A percentile compares a stretch with the other conserved stretches of the same genome.
Conservation (phyloP, 768 basidiomycete genomes). For the Boletus subcaerulescens region DNA sequence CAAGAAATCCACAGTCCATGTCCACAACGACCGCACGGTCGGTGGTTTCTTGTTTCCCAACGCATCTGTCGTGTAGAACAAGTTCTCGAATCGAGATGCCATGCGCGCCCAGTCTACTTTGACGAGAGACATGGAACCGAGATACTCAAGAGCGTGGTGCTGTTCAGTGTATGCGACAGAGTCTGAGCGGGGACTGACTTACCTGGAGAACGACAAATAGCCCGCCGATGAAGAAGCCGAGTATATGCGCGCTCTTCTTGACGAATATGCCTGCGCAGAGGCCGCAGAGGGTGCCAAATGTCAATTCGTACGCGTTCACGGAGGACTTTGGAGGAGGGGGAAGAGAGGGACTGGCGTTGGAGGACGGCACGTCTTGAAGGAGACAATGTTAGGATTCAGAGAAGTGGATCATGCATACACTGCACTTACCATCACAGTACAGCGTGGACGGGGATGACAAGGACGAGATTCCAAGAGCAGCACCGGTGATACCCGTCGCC, state of each 20-base stretch:
- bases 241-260: conserved; percentile 86
- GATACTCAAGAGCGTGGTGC: conserved; percentile 55
- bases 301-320: conserved; percentile 75
- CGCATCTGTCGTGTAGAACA: conserved; percentile 64
- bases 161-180: conserved; percentile 1
- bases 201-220: conserved; percentile 91
- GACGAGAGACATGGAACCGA: conserved; percentile 68
- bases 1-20: conserved; percentile 73
- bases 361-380: conserved; percentile 8
- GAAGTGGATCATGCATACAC: background rate
- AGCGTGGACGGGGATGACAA: conserved; percentile 34
- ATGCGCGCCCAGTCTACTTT: conserved; percentile 78
- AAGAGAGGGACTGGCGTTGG: conserved; percentile 10
- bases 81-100: conserved; percentile 63
- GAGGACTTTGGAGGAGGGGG: conserved; percentile 63
- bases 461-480: conserved; percentile 45
- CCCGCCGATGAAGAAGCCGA: conserved; percentile 87
- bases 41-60: conserved; percentile 56
- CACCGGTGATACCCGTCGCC: conserved; percentile 36
- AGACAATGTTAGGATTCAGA: conserved; percentile 3
- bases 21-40: conserved; percentile 62
- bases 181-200: conserved; percentile 14
- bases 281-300: conserved; percentile 87
- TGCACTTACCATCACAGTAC: conserved; percentile 52
- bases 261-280: conserved; percentile 90